Percentiles rank a stretch among this genome's conserved stretches.
Conservation (phyloP, 2,329 filamentous ascomycete genomes). For the Fusarium austroafricanum region DNA sequence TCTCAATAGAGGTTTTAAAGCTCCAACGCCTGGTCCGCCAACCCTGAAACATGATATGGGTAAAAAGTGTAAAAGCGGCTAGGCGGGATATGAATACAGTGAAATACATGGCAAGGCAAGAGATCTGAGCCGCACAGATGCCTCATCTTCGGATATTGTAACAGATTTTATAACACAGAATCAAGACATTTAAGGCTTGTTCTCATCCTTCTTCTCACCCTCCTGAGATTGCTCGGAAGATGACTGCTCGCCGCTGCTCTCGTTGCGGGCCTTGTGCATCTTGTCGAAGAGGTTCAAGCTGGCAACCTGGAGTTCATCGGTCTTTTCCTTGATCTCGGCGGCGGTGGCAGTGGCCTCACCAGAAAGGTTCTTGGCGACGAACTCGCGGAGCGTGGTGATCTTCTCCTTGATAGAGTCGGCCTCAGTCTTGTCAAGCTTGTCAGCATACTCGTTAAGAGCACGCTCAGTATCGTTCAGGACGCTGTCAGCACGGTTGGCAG, state of each 20-base stretch:
- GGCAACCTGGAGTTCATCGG: slow-evolving; percentile 95
- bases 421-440: slow-evolving; percentile 97
- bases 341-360: slow-evolving; percentile 88
- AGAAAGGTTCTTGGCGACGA: slow-evolving; percentile 92
- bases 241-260: slow-evolving; percentile 68
- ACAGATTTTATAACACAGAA: slow-evolving; percentile 44
- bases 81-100: slow-evolving; percentile 65
- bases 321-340: slow-evolving; percentile 97
- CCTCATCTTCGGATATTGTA: slow-evolving; percentile 50
- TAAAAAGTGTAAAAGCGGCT: slow-evolving; percentile 55
- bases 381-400: slow-evolving; percentile 85
- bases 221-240: slow-evolving; percentile 63
- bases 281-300: slow-evolving; percentile 98
- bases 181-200: slow-evolving; percentile 67
- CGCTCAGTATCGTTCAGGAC: slow-evolving; percentile 98
- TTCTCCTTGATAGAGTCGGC: slow-evolving; percentile 94
- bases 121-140: slow-evolving; percentile 51
- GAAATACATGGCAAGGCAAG: slow-evolving; percentile 56
- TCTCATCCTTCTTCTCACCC: slow-evolving; percentile 82
- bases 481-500: slow-evolving; percentile 96
- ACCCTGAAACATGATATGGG: slow-evolving; percentile 60
- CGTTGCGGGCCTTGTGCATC: slow-evolving; percentile 95
- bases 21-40: slow-evolving; percentile 64
- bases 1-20: slow-evolving; percentile 60
- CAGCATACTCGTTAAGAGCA: slow-evolving; percentile 95